Conservation (phyloP, 139 green algal species). For the Picochlorum sp. region DNA sequence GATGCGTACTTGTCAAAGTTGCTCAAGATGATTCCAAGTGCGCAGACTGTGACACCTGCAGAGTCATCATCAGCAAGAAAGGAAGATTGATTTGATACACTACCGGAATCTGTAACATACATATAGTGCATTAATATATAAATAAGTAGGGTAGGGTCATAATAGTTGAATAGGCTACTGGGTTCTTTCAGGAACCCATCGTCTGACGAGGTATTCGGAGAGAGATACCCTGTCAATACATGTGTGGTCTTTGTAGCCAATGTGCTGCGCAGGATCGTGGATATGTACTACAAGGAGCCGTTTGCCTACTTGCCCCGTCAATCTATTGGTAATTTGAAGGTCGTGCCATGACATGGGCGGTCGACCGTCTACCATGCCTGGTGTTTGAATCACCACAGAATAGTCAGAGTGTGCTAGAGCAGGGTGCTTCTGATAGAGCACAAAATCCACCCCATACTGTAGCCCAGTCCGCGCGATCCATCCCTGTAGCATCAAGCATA, state of each 20-base stretch:
- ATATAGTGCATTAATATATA: background rate
- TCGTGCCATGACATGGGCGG: slow-evolving; percentile 30
- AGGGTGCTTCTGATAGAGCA: slow-evolving; percentile 50
- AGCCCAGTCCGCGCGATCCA: slow-evolving; percentile 51
- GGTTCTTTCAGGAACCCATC: slow-evolving; percentile 29
- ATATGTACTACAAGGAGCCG: slow-evolving; percentile 38
- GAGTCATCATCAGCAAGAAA: slow-evolving; percentile 21
- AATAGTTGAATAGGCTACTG: background rate
- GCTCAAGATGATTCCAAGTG: slow-evolving; percentile 21
- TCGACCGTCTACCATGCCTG: no score
- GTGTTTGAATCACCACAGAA: slow-evolving; percentile 23
- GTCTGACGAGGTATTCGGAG: slow-evolving; percentile 23
- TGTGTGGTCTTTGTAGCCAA: slow-evolving; percentile 8
- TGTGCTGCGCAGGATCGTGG: slow-evolving; percentile 5
- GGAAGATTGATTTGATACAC: slow-evolving; percentile 13
- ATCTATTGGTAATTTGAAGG: slow-evolving; percentile 35
- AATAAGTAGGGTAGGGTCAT: no score
- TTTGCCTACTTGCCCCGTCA: slow-evolving; percentile 41
- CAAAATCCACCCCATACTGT: slow-evolving; percentile 50
- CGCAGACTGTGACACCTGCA: slow-evolving; percentile 17
- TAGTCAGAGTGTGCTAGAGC: slow-evolving; percentile 35
- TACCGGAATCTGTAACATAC: background rate
- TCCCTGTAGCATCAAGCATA: slow-evolving; percentile 12
- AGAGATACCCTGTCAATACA: slow-evolving; percentile 14
- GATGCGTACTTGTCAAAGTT: slow-evolving; percentile 22